Percentiles rank a stretch among this genome's conserved stretches.
phyloP scores from a whole-genome alignment of 345 rosid species.

The Barbarea vulgaris region DNA sequence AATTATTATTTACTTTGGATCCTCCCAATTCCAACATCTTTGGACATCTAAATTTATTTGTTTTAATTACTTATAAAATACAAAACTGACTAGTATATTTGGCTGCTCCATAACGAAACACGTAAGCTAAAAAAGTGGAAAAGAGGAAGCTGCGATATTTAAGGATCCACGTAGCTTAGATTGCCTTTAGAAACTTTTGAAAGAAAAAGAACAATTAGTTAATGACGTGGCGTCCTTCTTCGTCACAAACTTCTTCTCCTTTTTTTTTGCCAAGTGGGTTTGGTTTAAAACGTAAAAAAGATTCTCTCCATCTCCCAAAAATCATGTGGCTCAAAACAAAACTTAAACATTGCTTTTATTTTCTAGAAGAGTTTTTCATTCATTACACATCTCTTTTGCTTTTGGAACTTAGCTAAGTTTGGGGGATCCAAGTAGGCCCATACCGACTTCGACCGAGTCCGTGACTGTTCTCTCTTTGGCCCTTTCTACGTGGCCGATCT shows the following conservation, averaged over 20 bases:
- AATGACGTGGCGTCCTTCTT: constrained; percentile 20
- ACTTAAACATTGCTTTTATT: constrained; percentile 1
- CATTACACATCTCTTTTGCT: constrained; percentile 17
- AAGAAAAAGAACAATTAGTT: constrained; percentile 8
- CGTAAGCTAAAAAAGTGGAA: constrained; percentile 27
- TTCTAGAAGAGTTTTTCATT: neutral
- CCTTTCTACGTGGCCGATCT: constrained; percentile 29
- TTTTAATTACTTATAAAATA: too few species aligned
- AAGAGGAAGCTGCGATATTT: constrained; percentile 27
- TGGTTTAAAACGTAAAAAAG: constrained; percentile 17
- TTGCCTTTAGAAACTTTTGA: constrained; percentile 3
- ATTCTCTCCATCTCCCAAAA: constrained; percentile 7
- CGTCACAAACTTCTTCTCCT: constrained; percentile 28
- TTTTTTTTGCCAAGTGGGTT: constrained; percentile 28
- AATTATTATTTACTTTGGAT: neutral
- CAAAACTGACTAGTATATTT: constrained; percentile 3
- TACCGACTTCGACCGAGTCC: neutral
- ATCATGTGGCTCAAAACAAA: constrained; percentile 34
- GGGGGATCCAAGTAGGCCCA: constrained; percentile 20
- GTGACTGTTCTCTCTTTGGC: constrained; percentile 27
- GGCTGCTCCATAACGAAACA: constrained; percentile 33
- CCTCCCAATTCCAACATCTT: constrained; percentile 11
- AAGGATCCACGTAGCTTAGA: constrained; percentile 35
- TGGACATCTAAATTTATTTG: neutral
- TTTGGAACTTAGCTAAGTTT: constrained; percentile 30